Evolutionary conservation across 495 filamentous ascomycete species (phyloP).

Genomic region (Cetradonia linearis): DNA sequence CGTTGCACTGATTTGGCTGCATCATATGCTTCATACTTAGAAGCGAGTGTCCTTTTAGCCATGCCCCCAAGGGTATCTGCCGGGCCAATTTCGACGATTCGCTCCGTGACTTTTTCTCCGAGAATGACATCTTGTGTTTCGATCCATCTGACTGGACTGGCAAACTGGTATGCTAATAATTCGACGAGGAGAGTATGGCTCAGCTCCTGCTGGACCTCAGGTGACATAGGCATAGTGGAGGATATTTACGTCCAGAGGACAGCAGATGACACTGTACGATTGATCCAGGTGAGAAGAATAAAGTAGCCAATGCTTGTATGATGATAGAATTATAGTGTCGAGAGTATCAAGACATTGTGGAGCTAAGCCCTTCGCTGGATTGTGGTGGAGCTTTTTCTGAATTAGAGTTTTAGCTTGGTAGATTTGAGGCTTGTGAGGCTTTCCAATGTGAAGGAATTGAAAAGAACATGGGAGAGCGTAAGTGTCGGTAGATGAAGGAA

Average conservation of each 20-base stretch:
- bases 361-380: not conserved
- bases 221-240: slow-evolving; percentile 84
- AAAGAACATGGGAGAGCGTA: not conserved
- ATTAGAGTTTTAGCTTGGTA: not conserved
- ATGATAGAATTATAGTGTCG: not conserved
- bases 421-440: not conserved
- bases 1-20: slow-evolving; percentile 89
- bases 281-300: not conserved
- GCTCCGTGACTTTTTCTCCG: slow-evolving; percentile 86
- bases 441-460: not conserved
- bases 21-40: slow-evolving; percentile 98
- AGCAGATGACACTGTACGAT: not conserved
- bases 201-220: slow-evolving; percentile 97
- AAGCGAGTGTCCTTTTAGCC: slow-evolving; percentile 89
- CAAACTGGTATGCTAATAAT: slow-evolving; percentile 98
- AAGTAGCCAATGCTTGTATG: not conserved
- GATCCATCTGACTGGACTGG: slow-evolving; percentile 96
- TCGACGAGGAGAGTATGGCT: slow-evolving; percentile 95
- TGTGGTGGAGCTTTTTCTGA: not conserved
- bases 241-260: slow-evolving; percentile 28
- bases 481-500: not conserved
- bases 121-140: slow-evolving; percentile 99
- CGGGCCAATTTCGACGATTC: slow-evolving; percentile 94
- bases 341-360: not conserved
- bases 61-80: slow-evolving; percentile 97